These are phyloP conservation scores for Amanita muscaria DNA, from an alignment of 768 basidiomycete genomes.

Conservation along the genomic window DNA sequence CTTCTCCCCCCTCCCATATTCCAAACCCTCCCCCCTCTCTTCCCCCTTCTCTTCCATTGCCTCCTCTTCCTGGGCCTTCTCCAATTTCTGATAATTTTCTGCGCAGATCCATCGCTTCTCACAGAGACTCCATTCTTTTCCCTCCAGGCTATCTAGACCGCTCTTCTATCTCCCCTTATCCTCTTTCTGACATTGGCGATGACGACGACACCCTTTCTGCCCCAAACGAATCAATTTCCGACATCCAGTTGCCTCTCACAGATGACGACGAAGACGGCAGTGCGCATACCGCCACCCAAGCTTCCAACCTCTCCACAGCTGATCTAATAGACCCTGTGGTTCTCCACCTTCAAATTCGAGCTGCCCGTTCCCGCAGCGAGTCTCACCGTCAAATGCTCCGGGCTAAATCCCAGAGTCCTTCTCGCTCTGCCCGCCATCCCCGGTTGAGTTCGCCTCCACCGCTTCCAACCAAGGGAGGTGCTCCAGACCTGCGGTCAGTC, in stretches of 20 bases:
- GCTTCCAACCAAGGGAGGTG: slow-evolving; percentile 7
- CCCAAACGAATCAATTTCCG: slow-evolving; percentile 28
- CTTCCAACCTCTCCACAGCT: slow-evolving; percentile 15
- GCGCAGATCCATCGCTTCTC: slow-evolving; percentile 19
- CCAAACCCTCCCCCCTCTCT: slow-evolving; percentile 22
- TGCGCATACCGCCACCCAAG: slow-evolving; percentile 4
- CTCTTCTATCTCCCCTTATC: slow-evolving; percentile 18
- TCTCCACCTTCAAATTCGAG: slow-evolving; percentile 15
- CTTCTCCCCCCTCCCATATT: slow-evolving; percentile 33
- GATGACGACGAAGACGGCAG: slow-evolving; percentile 17
- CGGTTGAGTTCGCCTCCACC: background rate
- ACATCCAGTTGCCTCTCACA: slow-evolving; percentile 28
- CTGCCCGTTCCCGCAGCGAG: slow-evolving; percentile 17
- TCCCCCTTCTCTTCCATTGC: slow-evolving; percentile 33
- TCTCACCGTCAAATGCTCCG: slow-evolving; percentile 17
- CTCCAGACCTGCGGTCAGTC: slow-evolving; percentile 10
- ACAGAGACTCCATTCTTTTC: slow-evolving; percentile 7
- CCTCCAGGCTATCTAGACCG: slow-evolving; percentile 7
- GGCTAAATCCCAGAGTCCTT: slow-evolving; percentile 6
- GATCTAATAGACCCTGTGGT: slow-evolving; percentile 25
- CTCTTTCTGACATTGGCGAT: slow-evolving; percentile 22
- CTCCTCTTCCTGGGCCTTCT: slow-evolving; percentile 58
- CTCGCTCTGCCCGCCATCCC: slow-evolving; percentile 2
- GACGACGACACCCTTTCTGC: slow-evolving; percentile 13
- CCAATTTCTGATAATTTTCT: slow-evolving; percentile 37